phyloP scores from a whole-genome alignment of 2,329 filamentous ascomycete species.

The Zymoseptoria crescenta region DNA sequence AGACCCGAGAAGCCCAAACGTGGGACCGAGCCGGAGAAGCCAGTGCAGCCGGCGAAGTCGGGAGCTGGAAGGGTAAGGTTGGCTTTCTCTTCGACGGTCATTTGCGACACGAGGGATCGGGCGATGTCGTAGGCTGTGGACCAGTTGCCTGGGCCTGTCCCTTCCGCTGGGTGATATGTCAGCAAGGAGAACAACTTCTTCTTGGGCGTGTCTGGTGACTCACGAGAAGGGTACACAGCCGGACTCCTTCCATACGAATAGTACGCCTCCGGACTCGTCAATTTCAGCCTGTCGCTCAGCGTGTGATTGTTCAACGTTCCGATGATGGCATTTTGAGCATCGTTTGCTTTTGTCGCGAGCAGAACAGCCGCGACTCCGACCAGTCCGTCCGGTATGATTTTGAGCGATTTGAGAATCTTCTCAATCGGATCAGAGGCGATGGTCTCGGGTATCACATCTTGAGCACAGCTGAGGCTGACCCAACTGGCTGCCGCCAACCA shows the following conservation, averaged over 20 bases:
- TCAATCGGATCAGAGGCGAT: slow-evolving; percentile 6
- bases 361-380: slow-evolving; percentile 9
- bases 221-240: slow-evolving; percentile 25
- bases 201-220: not conserved
- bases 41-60: slow-evolving; percentile 32
- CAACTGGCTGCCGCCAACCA: not conserved
- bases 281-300: slow-evolving; percentile 5
- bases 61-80: slow-evolving; percentile 29
- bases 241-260: slow-evolving; percentile 25
- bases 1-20: slow-evolving; percentile 35
- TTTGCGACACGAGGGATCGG: slow-evolving; percentile 31
- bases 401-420: slow-evolving; percentile 5
- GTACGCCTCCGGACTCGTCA: slow-evolving; percentile 18
- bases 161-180: slow-evolving; percentile 8
- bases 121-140: slow-evolving; percentile 35
- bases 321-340: slow-evolving; percentile 6
- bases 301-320: slow-evolving; percentile 5
- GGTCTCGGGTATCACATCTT: not conserved
- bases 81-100: slow-evolving; percentile 34
- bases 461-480: not conserved
- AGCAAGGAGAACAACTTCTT: not conserved
- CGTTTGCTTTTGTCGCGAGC: slow-evolving; percentile 7
- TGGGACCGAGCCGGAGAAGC: slow-evolving; percentile 45
- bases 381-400: slow-evolving; percentile 9
- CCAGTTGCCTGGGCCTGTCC: slow-evolving; percentile 25